Evolutionary conservation across 345 rosid species (phyloP).

Genomic region (Angophora floribunda): DNA sequence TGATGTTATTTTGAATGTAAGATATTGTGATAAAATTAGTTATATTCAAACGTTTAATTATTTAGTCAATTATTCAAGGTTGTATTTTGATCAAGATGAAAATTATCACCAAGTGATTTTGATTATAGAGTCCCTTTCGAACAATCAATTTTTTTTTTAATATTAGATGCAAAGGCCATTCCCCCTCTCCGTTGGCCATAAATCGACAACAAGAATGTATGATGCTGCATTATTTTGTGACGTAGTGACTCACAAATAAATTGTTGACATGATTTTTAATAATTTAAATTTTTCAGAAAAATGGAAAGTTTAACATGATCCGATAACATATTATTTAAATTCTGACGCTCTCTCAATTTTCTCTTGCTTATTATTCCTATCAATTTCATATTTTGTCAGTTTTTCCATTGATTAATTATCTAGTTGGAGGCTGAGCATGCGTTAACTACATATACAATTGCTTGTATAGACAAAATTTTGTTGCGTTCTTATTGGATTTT

Average conservation of each 20-base stretch:
- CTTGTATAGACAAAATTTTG: background rate
- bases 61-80: no score
- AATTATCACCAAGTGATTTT: no score
- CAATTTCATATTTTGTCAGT: background rate
- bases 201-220: background rate
- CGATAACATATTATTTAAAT: background rate
- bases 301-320: background rate
- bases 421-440: no score
- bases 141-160: no score
- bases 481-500: background rate
- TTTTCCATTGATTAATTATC: background rate
- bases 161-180: no score
- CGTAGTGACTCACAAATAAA: background rate
- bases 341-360: background rate
- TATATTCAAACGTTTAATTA: no score
- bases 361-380: background rate
- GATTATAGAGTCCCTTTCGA: no score
- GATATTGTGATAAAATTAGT: no score
- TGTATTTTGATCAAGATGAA: no score
- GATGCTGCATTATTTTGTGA: background rate
- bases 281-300: background rate
- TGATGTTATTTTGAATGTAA: no score
- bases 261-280: background rate
- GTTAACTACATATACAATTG: background rate
- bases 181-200: no score